Base-by-base conservation (phyloP, 805 yeast species). In the Saccharomycopsis sp. region DNA sequence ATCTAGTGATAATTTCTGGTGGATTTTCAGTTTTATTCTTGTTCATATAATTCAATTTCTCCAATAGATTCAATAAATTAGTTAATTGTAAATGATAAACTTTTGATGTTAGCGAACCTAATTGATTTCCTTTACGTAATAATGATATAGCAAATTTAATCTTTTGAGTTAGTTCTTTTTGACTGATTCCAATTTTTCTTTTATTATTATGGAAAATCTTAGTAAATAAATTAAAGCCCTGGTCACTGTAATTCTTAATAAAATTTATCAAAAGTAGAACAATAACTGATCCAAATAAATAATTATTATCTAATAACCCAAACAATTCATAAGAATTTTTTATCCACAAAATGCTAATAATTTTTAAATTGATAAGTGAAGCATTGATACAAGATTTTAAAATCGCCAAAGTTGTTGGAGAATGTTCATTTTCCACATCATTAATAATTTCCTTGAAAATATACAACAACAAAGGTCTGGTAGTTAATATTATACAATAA, bases 301-400 rank as follows among this genome's bases (percentile, higher is more conserved):
- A 43, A 27, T 43, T 43, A 24, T 39, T 40, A 24, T 47, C 51
- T 11, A 47, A 19, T 14, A 33, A 35, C 11, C 45, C 41, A 20
- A 19, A 47, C 26, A 13, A 22, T 22, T 16, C 39, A 17, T 21
- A 22, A 5, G 19, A 9, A 14, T 17, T 19, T 6, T 40, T 33
- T n/a, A 9, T n/a, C 38, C 27, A 40, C 22, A 43, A 32, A 3
- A 43, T 20, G 16, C 38, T 33, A 8, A 43, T 17, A 8, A 47
- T 43, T 19, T 38, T 39, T n/a, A 43, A 28, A 26, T 38, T 43
- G 4, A 43, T 17, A 4, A 47, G 24, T 11, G 51, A n/a, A 8
- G 51, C 51, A n/a, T 43, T 32, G 5, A 43, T 32, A 24, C 51
- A 47, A 8, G 41, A 26, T 28, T 47, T 43, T 19, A 45, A 24